Percentiles rank a stretch among this genome's conserved stretches.
phyloP scores from a whole-genome alignment of 805 yeast genomes.

The Phaffomyces opuntiae region DNA sequence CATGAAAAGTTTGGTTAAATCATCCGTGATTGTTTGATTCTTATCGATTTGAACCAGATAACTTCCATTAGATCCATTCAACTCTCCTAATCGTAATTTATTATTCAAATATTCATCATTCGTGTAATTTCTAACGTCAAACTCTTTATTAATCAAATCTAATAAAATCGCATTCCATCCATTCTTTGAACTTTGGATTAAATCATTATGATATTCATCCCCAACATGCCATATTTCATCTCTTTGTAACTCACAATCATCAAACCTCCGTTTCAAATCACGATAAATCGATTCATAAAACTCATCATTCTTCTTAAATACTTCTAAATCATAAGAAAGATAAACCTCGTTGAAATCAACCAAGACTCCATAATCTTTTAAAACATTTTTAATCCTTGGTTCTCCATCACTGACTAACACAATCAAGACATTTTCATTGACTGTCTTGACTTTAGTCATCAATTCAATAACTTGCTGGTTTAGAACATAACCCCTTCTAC shows the following conservation, averaged over 20 bases:
- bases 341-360: conserved; percentile 37
- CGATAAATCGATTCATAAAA: conserved; percentile 38
- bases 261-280: conserved; percentile 19
- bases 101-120: no score
- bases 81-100: no score
- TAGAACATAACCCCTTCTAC: no score
- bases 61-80: no score
- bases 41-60: no score
- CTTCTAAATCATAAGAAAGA: conserved; percentile 51
- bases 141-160: conserved; percentile 24
- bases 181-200: conserved; percentile 39
- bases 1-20: no score
- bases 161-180: conserved; percentile 59
- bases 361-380: conserved; percentile 40
- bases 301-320: conserved; percentile 42
- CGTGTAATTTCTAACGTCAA: no score
- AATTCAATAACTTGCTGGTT: conserved; percentile 42
- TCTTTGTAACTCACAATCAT: conserved; percentile 15
- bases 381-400: conserved; percentile 37
- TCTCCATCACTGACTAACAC: conserved; percentile 60
- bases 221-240: conserved; percentile 57
- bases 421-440: conserved; percentile 27
- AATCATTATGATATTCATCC: conserved; percentile 51
- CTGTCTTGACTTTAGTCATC: conserved; percentile 25
- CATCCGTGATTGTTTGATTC: no score